Conservation (phyloP, 2,329 filamentous ascomycete species). For the Beauveria bassiana region DNA sequence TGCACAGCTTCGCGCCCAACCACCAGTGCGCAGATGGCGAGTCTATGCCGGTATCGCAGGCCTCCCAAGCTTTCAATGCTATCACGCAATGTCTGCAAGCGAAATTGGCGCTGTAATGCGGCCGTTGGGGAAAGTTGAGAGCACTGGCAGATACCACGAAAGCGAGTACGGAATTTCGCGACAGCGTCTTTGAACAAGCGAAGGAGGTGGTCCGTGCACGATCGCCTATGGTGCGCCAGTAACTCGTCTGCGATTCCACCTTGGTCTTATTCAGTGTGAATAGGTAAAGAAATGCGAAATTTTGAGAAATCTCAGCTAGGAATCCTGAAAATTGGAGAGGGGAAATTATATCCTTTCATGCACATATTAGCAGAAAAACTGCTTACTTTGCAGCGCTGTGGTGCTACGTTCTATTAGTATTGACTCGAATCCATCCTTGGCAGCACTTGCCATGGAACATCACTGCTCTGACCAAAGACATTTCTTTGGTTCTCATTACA, state of each 20-base stretch:
- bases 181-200: background rate
- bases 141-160: slow-evolving; percentile 2
- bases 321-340: no score
- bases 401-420: no score
- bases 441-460: background rate
- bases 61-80: background rate
- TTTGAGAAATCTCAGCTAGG: no score
- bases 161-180: slow-evolving; percentile 11
- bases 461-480: background rate
- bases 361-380: no score
- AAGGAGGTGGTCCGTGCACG: slow-evolving; percentile 12
- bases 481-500: background rate
- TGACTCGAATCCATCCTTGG: background rate
- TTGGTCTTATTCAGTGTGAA: background rate
- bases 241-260: background rate
- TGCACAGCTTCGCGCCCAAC: slow-evolving; percentile 7
- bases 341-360: no score
- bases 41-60: background rate
- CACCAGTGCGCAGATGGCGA: background rate
- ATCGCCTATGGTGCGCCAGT: background rate
- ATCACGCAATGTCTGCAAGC: background rate
- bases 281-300: background rate
- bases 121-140: background rate
- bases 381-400: no score
- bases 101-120: slow-evolving; percentile 2